Conservation (phyloP, 2,329 filamentous ascomycete species). For the Pseudogymnoascus sp. region DNA sequence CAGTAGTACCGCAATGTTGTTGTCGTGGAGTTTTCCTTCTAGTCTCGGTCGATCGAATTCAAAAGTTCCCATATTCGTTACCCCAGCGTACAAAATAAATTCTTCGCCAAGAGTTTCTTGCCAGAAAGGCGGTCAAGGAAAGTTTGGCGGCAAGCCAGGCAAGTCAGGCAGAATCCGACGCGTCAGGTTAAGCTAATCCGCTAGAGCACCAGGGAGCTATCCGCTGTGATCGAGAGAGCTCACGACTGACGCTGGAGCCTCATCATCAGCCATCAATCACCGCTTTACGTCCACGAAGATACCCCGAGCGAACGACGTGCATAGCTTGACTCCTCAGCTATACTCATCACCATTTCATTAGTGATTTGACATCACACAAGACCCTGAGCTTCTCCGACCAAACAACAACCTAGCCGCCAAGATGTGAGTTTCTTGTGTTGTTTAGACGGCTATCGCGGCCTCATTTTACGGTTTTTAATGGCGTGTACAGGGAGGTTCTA, state of each 20-base stretch:
- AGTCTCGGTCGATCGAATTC: background rate
- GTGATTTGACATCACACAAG: conserved; percentile 20
- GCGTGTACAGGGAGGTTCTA: conserved; percentile 73
- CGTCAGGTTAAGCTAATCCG: conserved; percentile 10
- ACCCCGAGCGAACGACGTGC: conserved; percentile 16
- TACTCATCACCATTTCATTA: conserved; percentile 17
- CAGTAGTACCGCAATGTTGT: background rate
- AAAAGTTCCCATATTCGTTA: background rate
- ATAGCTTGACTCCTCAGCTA: conserved; percentile 18
- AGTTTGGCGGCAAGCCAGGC: conserved; percentile 1
- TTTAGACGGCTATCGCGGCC: conserved; percentile 14
- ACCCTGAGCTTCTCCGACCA: background rate
- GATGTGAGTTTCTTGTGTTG: conserved; percentile 23
- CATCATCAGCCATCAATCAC: conserved; percentile 10
- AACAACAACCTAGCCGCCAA: conserved; percentile 16
- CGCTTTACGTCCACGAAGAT: conserved; percentile 2
- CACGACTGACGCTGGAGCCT: conserved; percentile 8
- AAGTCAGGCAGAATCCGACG: conserved; percentile 10
- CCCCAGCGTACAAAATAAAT: conserved; percentile 10
- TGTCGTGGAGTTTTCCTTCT: background rate
- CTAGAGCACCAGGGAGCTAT: conserved; percentile 10
- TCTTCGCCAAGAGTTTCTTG: conserved; percentile 9
- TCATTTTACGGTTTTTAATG: conserved; percentile 5
- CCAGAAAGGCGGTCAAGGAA: conserved; percentile 8
- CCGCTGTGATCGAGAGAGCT: background rate